phyloP scores from a whole-genome alignment of 305 asterid species.

The Withania somnifera region DNA sequence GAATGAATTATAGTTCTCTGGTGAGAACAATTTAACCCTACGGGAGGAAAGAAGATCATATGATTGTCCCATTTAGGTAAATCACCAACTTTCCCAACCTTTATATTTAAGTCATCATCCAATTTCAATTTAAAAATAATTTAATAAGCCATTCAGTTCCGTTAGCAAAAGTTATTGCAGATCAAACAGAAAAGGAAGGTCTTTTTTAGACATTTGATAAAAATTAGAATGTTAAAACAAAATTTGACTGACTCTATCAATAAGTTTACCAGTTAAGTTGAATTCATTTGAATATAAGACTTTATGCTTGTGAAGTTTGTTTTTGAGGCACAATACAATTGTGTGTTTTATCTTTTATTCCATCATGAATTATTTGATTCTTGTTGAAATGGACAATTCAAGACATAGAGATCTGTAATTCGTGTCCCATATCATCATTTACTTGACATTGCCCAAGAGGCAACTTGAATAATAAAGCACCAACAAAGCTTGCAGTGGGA shows the following conservation, averaged over 20 bases:
- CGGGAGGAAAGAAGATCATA: no score
- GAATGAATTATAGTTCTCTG: background rate
- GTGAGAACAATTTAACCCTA: no score
- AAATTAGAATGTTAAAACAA: no score
- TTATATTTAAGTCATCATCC: background rate
- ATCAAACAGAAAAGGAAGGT: no score
- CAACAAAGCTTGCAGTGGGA: background rate
- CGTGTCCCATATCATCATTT: background rate
- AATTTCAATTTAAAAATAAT: background rate
- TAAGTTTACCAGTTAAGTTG: background rate
- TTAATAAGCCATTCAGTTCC: background rate
- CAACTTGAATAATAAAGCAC: background rate
- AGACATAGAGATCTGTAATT: background rate
- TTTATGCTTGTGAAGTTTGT: background rate
- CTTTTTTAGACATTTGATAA: no score
- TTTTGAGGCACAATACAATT: background rate
- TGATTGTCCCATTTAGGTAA: background rate
- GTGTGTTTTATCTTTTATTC: background rate
- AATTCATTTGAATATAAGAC: background rate
- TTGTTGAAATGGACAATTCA: background rate
- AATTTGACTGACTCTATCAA: background rate
- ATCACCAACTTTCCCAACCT: background rate
- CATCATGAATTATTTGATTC: background rate
- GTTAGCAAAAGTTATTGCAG: no score
- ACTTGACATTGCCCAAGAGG: background rate